Conservation (phyloP, 192 early-diverging fungal species). For the Paraglomus brasilianum region DNA sequence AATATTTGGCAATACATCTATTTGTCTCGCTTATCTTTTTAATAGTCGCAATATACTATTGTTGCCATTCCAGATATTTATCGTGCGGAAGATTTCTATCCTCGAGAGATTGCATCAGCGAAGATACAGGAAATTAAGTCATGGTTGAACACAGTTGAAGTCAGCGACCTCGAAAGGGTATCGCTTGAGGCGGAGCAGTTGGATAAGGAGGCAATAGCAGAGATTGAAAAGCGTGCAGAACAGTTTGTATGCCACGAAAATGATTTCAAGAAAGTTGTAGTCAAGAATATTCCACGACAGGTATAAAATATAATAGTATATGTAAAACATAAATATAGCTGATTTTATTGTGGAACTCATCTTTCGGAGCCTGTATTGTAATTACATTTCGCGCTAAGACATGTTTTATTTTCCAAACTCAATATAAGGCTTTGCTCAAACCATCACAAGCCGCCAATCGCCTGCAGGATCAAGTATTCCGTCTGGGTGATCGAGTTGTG, state of each 20-base stretch:
- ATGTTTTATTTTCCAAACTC: neutral
- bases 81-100: conserved; percentile 62
- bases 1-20: conserved; percentile 10
- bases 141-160: conserved; percentile 62
- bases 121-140: conserved; percentile 58
- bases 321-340: neutral
- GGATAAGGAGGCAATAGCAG: conserved; percentile 57
- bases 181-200: conserved; percentile 61
- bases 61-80: conserved; percentile 52
- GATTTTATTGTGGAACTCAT: neutral
- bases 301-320: conserved; percentile 18
- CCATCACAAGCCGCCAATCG: conserved; percentile 73
- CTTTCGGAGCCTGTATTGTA: too few relatives aligned
- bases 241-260: conserved; percentile 41
- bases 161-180: conserved; percentile 65
- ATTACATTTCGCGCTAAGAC: too few relatives aligned
- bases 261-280: conserved; percentile 43
- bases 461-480: conserved; percentile 75
- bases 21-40: conserved; percentile 33
- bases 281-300: conserved; percentile 52
- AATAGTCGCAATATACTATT: conserved; percentile 42
- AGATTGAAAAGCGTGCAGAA: conserved; percentile 59
- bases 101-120: conserved; percentile 38
- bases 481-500: conserved; percentile 85
- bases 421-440: conserved; percentile 62